Conservation (phyloP, 257 asterid genomes). For the Nicotiana otophora region DNA sequence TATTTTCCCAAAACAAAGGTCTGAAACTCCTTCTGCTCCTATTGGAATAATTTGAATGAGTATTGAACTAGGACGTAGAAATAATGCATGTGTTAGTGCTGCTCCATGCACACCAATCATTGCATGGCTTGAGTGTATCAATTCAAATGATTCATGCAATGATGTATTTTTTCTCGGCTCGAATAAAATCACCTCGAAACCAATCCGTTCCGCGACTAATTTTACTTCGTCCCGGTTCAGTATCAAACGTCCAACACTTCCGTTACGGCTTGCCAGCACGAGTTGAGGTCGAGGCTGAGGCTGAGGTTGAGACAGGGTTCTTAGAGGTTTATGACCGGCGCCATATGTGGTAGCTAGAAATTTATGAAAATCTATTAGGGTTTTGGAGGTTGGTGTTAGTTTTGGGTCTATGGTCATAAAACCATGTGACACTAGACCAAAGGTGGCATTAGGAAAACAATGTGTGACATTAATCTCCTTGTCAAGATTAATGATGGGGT, state of each 20-base stretch:
- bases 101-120: conserved; percentile 20
- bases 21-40: conserved; percentile 2
- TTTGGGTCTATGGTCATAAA: conserved; percentile 14
- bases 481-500: conserved; percentile 4
- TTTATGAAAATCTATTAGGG: conserved; percentile 7
- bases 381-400: conserved; percentile 7
- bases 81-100: conserved; percentile 15
- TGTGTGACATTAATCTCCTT: conserved; percentile 12
- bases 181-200: conserved; percentile 10
- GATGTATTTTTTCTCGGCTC: not conserved
- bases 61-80: conserved; percentile 6
- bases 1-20: not conserved
- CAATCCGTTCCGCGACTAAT: not conserved
- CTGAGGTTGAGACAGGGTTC: not conserved
- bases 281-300: not conserved
- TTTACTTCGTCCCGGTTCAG: not conserved
- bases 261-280: not conserved
- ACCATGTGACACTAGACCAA: conserved; percentile 17
- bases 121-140: conserved; percentile 14
- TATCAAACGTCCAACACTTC: not conserved
- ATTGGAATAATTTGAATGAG: conserved; percentile 13
- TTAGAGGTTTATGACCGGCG: too few relatives aligned
- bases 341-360: conserved; percentile 11
- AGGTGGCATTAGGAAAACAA: conserved; percentile 6
- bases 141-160: not conserved